phyloP scores from a whole-genome alignment of 2,329 filamentous ascomycete genomes.

The Aureobasidium sp. region DNA sequence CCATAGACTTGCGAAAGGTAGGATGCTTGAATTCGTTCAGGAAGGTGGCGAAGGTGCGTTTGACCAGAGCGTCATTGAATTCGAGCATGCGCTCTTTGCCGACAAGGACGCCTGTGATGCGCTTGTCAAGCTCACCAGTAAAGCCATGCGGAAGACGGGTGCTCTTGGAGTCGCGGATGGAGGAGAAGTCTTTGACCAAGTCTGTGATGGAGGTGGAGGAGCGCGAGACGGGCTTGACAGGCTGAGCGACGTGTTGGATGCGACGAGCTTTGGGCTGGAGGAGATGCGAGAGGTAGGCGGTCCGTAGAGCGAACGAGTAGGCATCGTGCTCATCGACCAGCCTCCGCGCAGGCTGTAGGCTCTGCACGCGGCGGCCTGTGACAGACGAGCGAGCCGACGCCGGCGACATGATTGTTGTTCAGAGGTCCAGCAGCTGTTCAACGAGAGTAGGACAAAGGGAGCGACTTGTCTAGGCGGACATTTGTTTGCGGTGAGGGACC shows the following conservation, averaged over 20 bases:
- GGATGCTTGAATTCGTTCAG: slow-evolving; percentile 88
- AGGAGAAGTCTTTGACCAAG: slow-evolving; percentile 77
- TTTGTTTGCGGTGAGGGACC: neutral
- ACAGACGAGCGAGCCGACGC: slow-evolving; percentile 24
- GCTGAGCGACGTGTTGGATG: slow-evolving; percentile 68
- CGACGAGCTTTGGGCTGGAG: slow-evolving; percentile 84
- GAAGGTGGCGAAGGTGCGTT: slow-evolving; percentile 89
- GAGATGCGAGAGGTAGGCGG: slow-evolving; percentile 86
- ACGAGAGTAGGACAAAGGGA: neutral
- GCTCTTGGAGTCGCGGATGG: slow-evolving; percentile 59
- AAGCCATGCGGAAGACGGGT: slow-evolving; percentile 64
- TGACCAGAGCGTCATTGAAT: slow-evolving; percentile 83
- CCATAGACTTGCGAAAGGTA: slow-evolving; percentile 80
- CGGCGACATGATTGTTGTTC: slow-evolving; percentile 17
- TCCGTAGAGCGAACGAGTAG: slow-evolving; percentile 82
- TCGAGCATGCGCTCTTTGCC: slow-evolving; percentile 79
- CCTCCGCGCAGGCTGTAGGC: slow-evolving; percentile 32
- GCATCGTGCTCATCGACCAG: slow-evolving; percentile 60
- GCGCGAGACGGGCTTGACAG: slow-evolving; percentile 52
- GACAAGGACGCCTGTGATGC: slow-evolving; percentile 70
- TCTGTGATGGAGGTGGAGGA: slow-evolving; percentile 67
- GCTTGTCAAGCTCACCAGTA: slow-evolving; percentile 62
- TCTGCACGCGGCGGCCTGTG: slow-evolving; percentile 33
- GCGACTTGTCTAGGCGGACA: neutral
- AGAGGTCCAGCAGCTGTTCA: neutral